A percentile compares a stretch with the other conserved stretches of the same genome.
Conservation (phyloP, 179 eudicot species). For the Spinacia oleracea region DNA sequence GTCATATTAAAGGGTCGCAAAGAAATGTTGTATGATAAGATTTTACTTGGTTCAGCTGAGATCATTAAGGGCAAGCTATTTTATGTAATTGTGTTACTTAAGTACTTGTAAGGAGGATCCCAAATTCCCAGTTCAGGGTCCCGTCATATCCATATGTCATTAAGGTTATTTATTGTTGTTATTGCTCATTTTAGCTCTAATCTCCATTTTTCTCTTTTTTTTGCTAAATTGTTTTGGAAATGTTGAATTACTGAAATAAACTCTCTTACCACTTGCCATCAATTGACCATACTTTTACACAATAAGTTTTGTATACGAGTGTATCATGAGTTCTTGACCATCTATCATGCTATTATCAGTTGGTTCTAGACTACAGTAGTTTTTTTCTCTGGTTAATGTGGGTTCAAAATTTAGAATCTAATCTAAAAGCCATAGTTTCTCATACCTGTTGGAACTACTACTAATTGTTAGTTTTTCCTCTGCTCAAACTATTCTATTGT, state of each 20-base stretch:
- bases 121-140: neutral
- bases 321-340: neutral
- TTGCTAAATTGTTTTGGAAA: neutral
- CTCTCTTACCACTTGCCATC: neutral
- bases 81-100: neutral
- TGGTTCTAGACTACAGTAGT: neutral
- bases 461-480: too few species aligned
- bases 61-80: neutral
- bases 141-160: neutral
- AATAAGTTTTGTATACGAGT: neutral
- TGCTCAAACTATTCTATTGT: too few species aligned
- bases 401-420: too few species aligned
- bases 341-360: neutral
- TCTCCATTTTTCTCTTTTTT: neutral
- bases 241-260: neutral
- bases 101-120: neutral
- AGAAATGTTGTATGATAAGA: neutral
- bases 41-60: neutral
- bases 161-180: neutral
- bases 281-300: neutral
- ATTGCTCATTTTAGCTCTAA: neutral
- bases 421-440: too few species aligned
- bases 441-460: too few species aligned
- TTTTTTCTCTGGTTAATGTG: neutral
- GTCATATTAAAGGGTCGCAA: neutral